phyloP scores from a whole-genome alignment of 2,329 filamentous ascomycete genomes.

The Cercospora sesami region DNA sequence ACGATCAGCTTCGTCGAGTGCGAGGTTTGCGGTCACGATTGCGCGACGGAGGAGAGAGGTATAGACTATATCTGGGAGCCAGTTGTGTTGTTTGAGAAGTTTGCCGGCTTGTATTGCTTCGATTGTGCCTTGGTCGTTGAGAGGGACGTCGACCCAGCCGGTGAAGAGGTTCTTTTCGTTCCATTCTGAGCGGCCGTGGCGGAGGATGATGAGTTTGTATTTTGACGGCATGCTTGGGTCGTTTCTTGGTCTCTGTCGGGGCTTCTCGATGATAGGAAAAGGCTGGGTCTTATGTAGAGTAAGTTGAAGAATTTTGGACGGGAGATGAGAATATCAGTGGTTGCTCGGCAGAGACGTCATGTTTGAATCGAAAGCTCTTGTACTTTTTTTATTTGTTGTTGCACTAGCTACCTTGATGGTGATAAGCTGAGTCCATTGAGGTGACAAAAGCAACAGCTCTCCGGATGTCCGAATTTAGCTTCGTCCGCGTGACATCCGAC shows the following conservation, averaged over 20 bases:
- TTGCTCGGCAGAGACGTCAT: background rate
- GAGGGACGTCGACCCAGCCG: constrained; percentile 25
- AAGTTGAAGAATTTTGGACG: background rate
- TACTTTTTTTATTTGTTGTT: background rate
- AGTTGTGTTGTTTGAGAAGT: background rate
- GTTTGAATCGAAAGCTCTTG: background rate
- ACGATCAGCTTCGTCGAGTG: background rate
- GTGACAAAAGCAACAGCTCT: background rate
- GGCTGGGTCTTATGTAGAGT: background rate
- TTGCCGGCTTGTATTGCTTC: constrained; percentile 20
- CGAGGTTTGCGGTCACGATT: background rate
- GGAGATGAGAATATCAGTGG: background rate
- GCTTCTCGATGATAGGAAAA: background rate
- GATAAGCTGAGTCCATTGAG: background rate
- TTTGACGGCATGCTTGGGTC: background rate
- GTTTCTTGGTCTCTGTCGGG: background rate
- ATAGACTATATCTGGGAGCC: background rate
- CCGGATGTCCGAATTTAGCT: background rate
- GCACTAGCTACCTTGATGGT: background rate
- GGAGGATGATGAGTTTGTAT: constrained; percentile 24
- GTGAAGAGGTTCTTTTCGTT: constrained; percentile 26
- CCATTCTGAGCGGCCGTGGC: constrained; percentile 23
- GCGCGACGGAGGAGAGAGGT: background rate
- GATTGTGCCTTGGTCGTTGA: constrained; percentile 17
- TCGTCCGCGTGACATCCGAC: background rate